Evolutionary conservation across 371 early-diverging fungal genomes (phyloP).

Genomic region (Mortierella sp.): DNA sequence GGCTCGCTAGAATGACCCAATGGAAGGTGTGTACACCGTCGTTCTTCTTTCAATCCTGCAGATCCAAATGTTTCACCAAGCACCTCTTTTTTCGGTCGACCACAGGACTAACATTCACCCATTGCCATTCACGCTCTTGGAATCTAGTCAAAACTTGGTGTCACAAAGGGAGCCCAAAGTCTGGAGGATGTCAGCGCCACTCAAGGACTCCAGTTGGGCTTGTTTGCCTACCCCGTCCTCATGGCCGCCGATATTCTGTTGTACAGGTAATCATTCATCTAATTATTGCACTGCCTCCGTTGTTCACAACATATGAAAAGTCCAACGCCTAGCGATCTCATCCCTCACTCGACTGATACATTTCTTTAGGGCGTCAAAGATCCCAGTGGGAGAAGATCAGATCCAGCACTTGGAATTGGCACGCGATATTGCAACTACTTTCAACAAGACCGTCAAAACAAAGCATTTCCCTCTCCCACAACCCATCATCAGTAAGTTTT

Average conservation of each 20-base stretch:
- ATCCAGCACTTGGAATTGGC: slow-evolving; percentile 92
- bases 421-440: slow-evolving; percentile 77
- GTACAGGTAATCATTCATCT: slow-evolving; percentile 68
- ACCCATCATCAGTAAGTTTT: slow-evolving; percentile 73
- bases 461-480: slow-evolving; percentile 78
- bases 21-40: slow-evolving; percentile 78
- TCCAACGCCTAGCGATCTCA: background rate
- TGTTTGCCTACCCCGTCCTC: slow-evolving; percentile 94
- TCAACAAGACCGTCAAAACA: slow-evolving; percentile 78
- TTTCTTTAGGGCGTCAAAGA: slow-evolving; percentile 78
- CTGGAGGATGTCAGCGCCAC: slow-evolving; percentile 65
- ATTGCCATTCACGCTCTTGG: background rate
- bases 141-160: slow-evolving; percentile 64
- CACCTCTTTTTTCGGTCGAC: background rate
- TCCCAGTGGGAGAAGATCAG: slow-evolving; percentile 97
- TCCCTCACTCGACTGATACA: too few species aligned
- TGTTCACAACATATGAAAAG: background rate
- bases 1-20: slow-evolving; percentile 95
- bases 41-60: background rate
- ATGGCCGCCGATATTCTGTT: slow-evolving; percentile 96
- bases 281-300: background rate
- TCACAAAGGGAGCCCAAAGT: slow-evolving; percentile 49
- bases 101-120: background rate
- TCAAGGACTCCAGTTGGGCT: slow-evolving; percentile 76
- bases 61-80: too few species aligned